Evolutionary conservation across 345 rosid genomes (phyloP).

Genomic region (Syzygium grande): DNA sequence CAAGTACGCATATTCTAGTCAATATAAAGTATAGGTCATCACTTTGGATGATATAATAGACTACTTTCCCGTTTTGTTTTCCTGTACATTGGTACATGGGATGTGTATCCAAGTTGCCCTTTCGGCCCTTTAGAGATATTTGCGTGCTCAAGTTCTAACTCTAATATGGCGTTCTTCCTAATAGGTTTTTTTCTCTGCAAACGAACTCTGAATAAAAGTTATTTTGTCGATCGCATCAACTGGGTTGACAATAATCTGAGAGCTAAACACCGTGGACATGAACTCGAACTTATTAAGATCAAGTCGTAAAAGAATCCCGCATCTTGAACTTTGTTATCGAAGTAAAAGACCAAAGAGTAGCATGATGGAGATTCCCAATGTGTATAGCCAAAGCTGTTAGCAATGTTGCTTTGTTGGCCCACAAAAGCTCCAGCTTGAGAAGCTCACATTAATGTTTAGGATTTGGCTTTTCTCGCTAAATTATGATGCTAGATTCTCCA

Average conservation of each 20-base stretch:
- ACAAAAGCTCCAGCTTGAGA: neutral
- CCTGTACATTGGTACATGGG: neutral
- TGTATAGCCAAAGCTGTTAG: neutral
- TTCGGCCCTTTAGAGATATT: neutral
- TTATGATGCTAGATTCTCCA: neutral
- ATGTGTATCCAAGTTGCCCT: neutral
- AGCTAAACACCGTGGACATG: neutral
- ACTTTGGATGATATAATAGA: neutral
- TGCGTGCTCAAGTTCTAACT: neutral
- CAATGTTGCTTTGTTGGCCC: neutral
- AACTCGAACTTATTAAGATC: neutral
- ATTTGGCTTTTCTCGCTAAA: neutral
- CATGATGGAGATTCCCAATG: neutral
- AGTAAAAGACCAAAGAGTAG: neutral
- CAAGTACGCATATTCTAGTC: neutral
- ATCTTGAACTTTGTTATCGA: neutral
- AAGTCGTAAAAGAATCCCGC: neutral
- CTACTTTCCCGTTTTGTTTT: neutral
- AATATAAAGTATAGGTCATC: neutral
- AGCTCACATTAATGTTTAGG: neutral
- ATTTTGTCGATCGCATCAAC: neutral
- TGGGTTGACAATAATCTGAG: neutral
- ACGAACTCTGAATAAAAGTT: neutral
- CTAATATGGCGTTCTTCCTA: neutral
- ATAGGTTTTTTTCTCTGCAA: neutral